A percentile compares a stretch with the other conserved stretches of the same genome.
Conservation (phyloP, 805 yeast species). For the Blastobotrys chiropterorum region DNA sequence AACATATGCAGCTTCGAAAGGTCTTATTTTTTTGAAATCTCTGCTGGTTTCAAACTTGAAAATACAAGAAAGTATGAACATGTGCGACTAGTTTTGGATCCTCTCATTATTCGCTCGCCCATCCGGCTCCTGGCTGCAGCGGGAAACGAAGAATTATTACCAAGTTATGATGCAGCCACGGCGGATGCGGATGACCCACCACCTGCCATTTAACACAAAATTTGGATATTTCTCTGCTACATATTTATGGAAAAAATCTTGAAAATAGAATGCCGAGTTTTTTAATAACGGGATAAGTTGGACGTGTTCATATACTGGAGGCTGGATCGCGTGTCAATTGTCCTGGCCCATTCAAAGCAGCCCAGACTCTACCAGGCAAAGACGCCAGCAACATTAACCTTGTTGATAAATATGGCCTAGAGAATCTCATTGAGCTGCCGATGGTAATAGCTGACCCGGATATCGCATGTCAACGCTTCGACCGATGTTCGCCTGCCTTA, state of each 20-base stretch:
- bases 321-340: conserved; percentile 17
- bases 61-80: background rate
- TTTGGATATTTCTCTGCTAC: background rate
- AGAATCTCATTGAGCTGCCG: conserved; percentile 28
- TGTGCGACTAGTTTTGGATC: background rate
- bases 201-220: background rate
- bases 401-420: conserved; percentile 23
- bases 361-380: conserved; percentile 34
- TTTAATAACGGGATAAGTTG: conserved; percentile 12
- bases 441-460: conserved; percentile 29
- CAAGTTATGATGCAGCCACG: background rate
- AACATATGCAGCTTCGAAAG: conserved; percentile 50
- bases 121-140: background rate
- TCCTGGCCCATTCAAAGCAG: conserved; percentile 33
- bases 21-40: conserved; percentile 35
- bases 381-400: conserved; percentile 29
- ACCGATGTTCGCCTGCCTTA: conserved; percentile 25
- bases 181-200: too few species aligned
- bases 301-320: conserved; percentile 18
- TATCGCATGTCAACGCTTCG: conserved; percentile 28
- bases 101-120: background rate
- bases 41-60: conserved; percentile 25
- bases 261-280: conserved; percentile 20
- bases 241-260: conserved; percentile 15
- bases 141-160: background rate